phyloP scores from a whole-genome alignment of 139 green algal genomes.

The Tetradesmus obliquus region DNA sequence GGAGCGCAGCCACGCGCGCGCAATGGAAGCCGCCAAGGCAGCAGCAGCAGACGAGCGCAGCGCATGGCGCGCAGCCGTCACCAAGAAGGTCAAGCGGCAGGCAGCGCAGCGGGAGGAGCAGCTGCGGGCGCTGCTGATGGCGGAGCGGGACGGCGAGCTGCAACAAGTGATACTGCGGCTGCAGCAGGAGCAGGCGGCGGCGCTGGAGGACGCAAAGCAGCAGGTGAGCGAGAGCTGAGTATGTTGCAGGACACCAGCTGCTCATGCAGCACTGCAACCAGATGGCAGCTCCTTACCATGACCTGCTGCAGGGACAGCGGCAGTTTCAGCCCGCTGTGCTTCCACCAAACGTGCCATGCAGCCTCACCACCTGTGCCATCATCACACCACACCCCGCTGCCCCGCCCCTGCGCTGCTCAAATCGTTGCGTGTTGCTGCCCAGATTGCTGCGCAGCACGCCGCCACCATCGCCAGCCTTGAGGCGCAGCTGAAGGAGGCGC shows the following conservation, averaged over 20 bases:
- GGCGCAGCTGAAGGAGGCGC: not conserved
- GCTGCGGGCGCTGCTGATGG: constrained; percentile 51
- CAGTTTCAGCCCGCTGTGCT: too few relatives aligned
- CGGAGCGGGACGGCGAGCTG: constrained; percentile 63
- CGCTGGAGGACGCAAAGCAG: constrained; percentile 33
- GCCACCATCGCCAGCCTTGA: not conserved
- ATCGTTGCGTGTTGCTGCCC: not conserved
- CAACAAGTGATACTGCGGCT: constrained; percentile 59
- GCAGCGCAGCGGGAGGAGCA: constrained; percentile 51
- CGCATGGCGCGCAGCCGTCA: constrained; percentile 69
- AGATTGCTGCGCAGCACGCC: constrained; percentile 24
- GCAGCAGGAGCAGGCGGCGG: constrained; percentile 53
- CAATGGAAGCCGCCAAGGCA: constrained; percentile 23
- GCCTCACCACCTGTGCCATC: too few relatives aligned
- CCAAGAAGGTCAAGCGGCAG: constrained; percentile 63
- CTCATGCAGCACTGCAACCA: too few relatives aligned
- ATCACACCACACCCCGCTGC: too few relatives aligned
- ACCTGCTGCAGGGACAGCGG: too few relatives aligned
- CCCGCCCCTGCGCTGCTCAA: too few relatives aligned
- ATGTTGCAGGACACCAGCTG: too few relatives aligned
- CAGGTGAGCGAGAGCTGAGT: constrained; percentile 49
- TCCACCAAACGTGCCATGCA: too few relatives aligned
- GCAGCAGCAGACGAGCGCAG: constrained; percentile 51
- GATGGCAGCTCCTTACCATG: too few relatives aligned
- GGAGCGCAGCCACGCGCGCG: not conserved